Base-by-base conservation (phyloP, 345 rosid genomes). In the Salix suchowensis region DNA sequence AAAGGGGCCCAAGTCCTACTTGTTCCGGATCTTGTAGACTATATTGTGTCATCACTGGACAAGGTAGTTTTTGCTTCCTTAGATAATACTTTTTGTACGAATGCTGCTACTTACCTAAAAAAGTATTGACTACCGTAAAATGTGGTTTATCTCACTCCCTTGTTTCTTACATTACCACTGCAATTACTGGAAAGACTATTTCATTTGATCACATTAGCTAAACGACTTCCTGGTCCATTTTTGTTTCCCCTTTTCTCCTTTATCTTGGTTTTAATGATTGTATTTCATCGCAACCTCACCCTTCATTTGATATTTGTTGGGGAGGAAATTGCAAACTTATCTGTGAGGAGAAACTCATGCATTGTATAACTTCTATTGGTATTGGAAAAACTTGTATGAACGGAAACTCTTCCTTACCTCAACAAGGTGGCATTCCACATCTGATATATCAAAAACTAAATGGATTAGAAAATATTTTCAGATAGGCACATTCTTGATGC, bases 11-110 rank as follows among this genome's bases (percentile, higher is more conserved):
- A 96, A 60, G 39, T 96, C 77, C 78, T 93, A 70, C 84, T 93
- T 80, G 92, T 91, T 89, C 96, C 98, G 1, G 96, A 96, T 79
- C 93, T 96, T 74, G 92, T 80, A 34, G 97, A 96, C 79, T 91
- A 85, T 85, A n/a, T 96, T 71, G 79, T 89, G 72, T 76, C 92
- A 7, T 82, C 98, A 26, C 84, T 96, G 67, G 93, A 90, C 88
- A 93, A 93, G 97, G 98, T 93, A 4, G 21, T 28, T 30, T 21
- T n/a, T 66, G 52, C 65, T 82, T 71, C 36, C 67, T 60, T 60
- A 67, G 61, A 2, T 7, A 28, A 70, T 74, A 36, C 54, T 75
- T 67, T 68, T 19, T 23, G 40, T 28, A 9, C 28, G 23, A 4
- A 50, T 54, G 26, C 19, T 62, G 71, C 16, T 14, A 12, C 39